phyloP scores from a whole-genome alignment of 2,329 filamentous ascomycete genomes.

The Xylariales sp. region DNA sequence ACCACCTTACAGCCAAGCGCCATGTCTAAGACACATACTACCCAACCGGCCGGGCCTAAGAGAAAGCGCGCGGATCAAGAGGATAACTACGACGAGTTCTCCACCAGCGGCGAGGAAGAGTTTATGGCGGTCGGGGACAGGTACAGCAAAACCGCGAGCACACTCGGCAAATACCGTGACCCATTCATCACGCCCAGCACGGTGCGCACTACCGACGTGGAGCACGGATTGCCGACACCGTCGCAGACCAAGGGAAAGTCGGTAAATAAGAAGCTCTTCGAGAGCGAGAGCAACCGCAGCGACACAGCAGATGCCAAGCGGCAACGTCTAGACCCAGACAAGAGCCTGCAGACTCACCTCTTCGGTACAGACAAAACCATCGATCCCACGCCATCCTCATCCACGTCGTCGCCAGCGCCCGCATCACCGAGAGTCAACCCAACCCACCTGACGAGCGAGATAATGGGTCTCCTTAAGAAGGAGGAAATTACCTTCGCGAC shows the following conservation, averaged over 20 bases:
- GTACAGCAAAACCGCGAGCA: conserved; percentile 26
- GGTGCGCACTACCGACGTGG: conserved; percentile 23
- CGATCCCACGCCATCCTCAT: conserved; percentile 30
- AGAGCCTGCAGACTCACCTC: conserved; percentile 30
- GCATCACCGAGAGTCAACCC: conserved; percentile 38
- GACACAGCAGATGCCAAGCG: conserved; percentile 34
- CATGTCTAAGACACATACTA: conserved; percentile 27
- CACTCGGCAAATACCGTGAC: conserved; percentile 13
- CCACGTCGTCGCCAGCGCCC: neutral
- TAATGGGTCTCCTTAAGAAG: conserved; percentile 62
- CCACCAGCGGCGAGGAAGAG: conserved; percentile 46
- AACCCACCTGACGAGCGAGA: conserved; percentile 56
- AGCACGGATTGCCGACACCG: conserved; percentile 46
- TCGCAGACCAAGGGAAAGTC: conserved; percentile 38
- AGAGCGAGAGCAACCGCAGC: neutral
- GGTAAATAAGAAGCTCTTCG: conserved; percentile 40
- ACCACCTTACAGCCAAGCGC: conserved; percentile 21
- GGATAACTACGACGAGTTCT: conserved; percentile 44
- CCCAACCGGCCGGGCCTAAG: conserved; percentile 38
- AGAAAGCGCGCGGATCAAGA: conserved; percentile 44
- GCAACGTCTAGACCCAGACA: conserved; percentile 19
- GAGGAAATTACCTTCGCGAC: conserved; percentile 55
- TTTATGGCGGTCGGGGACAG: conserved; percentile 41
- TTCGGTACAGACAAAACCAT: conserved; percentile 36
- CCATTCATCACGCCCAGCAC: conserved; percentile 27